Conservation (phyloP, 169 alveolate genomes). For the Amoebophrya sp. region DNA sequence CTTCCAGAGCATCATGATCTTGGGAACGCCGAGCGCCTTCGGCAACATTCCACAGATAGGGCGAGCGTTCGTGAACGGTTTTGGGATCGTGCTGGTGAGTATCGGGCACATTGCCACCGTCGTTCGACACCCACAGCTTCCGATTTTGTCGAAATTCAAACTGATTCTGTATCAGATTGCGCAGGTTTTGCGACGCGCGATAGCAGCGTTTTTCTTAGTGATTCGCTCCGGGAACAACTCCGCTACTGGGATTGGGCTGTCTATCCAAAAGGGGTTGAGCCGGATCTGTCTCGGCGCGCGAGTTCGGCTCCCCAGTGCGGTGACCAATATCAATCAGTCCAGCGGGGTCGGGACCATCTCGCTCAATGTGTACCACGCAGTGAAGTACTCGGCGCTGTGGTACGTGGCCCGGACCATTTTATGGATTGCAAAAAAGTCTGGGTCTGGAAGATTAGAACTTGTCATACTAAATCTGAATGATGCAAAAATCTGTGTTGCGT, state of each 20-base stretch:
- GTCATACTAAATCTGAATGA: no score
- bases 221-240: not conserved
- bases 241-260: not conserved
- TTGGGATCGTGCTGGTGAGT: no score
- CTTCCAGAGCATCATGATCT: not conserved
- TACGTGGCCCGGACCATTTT: not conserved
- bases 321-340: not conserved
- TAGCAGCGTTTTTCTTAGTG: not conserved
- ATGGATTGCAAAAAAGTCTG: no score
- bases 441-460: no score
- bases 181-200: not conserved
- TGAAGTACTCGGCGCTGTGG: not conserved
- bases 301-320: not conserved
- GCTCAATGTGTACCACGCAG: not conserved
- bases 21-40: not conserved
- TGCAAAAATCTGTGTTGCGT: no score
- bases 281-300: not conserved
- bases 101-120: no score
- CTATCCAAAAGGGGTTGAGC: not conserved
- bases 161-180: not conserved
- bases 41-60: not conserved
- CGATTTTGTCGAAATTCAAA: not conserved
- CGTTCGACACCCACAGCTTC: not conserved
- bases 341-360: no score
- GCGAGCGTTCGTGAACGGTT: not conserved